Evolutionary conservation across 2,329 filamentous ascomycete species (phyloP).

Genomic region (Penicillium brasilianum): DNA sequence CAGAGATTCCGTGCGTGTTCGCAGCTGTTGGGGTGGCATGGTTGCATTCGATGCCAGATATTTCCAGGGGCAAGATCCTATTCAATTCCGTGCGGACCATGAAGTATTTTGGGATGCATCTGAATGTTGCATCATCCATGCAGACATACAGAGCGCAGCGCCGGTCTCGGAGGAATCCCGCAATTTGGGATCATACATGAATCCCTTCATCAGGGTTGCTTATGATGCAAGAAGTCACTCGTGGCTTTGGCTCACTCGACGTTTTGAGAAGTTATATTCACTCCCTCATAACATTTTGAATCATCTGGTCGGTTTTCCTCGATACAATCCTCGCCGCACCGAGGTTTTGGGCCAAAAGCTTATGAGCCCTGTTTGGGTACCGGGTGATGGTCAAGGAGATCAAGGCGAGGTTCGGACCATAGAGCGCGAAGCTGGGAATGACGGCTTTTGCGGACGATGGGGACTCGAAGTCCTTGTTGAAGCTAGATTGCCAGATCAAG

Average conservation of each 20-base stretch:
- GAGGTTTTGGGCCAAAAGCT: constrained; percentile 61
- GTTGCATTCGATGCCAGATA: constrained; percentile 56
- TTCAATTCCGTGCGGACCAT: background rate
- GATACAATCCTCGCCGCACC: constrained; percentile 63
- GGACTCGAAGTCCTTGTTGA: constrained; percentile 52
- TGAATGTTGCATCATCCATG: constrained; percentile 5
- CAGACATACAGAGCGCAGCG: background rate
- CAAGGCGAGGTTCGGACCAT: constrained; percentile 43
- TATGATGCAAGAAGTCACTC: constrained; percentile 64
- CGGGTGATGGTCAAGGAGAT: constrained; percentile 10
- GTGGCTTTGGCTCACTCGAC: constrained; percentile 64
- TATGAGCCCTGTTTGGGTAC: constrained; percentile 48
- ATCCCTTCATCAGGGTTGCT: constrained; percentile 74
- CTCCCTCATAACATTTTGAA: constrained; percentile 65
- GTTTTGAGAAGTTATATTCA: constrained; percentile 69
- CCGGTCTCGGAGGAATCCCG: constrained; percentile 38
- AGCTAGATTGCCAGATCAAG: constrained; percentile 47
- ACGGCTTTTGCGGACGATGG: constrained; percentile 52
- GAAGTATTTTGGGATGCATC: constrained; percentile 7
- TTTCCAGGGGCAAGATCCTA: constrained; percentile 50
- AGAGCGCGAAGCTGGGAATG: constrained; percentile 47
- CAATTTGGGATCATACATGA: constrained; percentile 64
- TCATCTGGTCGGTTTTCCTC: constrained; percentile 61
- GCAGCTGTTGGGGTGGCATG: constrained; percentile 80
- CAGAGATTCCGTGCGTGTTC: constrained; percentile 66